Evolutionary conservation across 257 asterid genomes (phyloP), one percentile per base, ranked within the genome.

Genomic region (Misopates orontium): DNA sequence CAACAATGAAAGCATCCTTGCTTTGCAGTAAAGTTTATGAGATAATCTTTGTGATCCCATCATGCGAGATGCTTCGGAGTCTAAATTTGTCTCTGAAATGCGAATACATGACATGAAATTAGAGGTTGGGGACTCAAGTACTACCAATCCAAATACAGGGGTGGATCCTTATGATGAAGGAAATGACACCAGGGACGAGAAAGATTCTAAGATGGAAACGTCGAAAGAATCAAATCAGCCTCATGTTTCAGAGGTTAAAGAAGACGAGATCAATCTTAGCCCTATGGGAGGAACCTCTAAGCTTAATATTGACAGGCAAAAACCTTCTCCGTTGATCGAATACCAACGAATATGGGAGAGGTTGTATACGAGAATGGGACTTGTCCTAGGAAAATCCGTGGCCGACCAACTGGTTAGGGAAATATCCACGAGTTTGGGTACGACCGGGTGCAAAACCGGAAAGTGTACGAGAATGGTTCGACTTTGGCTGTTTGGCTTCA

Each of bases 181-280:
- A 16, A 12, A 10, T 7, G 59, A 53, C 36, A 28, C 36, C 13
- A 53, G 19, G 4, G 18, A 48, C 10, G 11, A 5, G 11, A 16
- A 19, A 20, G 31, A 53, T 5, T 22, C 32, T 0, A 22, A 21
- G 28, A 14, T 20, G 31, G 5, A 53, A 53, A 20, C 31, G 6
- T 32, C 59, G 0, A 15, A 8, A 18, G 59, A 10, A 5, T 53
- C 59, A 19, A 53, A 24, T 24, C 31, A 53, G 11, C 59, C 57
- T 24, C 4, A 11, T 24, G 19, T 24, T 0, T 53, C 12, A 19
- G 59, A 24, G 16, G 15, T 8, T 7, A 53, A 53, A 53, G 59
- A 53, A 32, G 59, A 24, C 9, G 59, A 22, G 59, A 53, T 53
- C 20, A 53, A 10, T 22, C 59, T 53, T 53, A 53, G 59, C 5